These are phyloP conservation scores for Claviceps maximensis DNA, from an alignment of 2,329 filamentous ascomycete species.

Conservation along the genomic window DNA sequence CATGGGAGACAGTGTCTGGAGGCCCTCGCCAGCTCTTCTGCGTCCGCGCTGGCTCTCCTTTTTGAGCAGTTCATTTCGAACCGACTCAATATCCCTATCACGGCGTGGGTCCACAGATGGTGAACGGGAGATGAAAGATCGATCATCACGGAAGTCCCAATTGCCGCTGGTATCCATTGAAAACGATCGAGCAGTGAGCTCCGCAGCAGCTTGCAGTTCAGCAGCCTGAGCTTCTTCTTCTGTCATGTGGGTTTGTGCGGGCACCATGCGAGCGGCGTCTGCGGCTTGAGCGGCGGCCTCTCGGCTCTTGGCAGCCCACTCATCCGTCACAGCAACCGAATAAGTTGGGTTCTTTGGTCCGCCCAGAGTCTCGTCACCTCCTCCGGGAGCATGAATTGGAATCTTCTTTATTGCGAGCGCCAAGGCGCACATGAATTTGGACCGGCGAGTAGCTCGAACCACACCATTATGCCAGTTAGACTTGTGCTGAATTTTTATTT, in stretches of 20 bases:
- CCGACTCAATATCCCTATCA: conserved; percentile 24
- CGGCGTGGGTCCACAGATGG: conserved; percentile 22
- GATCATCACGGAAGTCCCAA: conserved; percentile 10
- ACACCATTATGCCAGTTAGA: conserved; percentile 83
- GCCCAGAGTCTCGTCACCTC: conserved; percentile 48
- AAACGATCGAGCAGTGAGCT: conserved; percentile 28
- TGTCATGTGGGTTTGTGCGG: conserved; percentile 22
- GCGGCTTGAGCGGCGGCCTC: conserved; percentile 45
- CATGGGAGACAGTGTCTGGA: conserved; percentile 22
- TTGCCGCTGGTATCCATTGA: conserved; percentile 13
- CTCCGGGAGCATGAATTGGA: conserved; percentile 72
- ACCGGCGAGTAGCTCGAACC: conserved; percentile 66
- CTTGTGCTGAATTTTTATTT: conserved; percentile 81
- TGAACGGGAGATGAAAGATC: conserved; percentile 10
- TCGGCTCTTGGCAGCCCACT: conserved; percentile 50
- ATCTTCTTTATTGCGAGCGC: conserved; percentile 74
- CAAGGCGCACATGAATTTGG: conserved; percentile 94
- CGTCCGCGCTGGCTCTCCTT: conserved; percentile 35
- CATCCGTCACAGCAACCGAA: conserved; percentile 61
- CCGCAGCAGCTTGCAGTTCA: conserved; percentile 32
- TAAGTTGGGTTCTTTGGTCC: conserved; percentile 66
- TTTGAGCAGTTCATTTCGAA: conserved; percentile 24
- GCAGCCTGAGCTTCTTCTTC: conserved; percentile 16
- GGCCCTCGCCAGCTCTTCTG: conserved; percentile 33
- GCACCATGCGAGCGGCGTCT: conserved; percentile 53